Percentiles rank a stretch among this genome's conserved stretches.
Conservation (phyloP, 2,329 filamentous ascomycete species). For the Fusarium compactum region DNA sequence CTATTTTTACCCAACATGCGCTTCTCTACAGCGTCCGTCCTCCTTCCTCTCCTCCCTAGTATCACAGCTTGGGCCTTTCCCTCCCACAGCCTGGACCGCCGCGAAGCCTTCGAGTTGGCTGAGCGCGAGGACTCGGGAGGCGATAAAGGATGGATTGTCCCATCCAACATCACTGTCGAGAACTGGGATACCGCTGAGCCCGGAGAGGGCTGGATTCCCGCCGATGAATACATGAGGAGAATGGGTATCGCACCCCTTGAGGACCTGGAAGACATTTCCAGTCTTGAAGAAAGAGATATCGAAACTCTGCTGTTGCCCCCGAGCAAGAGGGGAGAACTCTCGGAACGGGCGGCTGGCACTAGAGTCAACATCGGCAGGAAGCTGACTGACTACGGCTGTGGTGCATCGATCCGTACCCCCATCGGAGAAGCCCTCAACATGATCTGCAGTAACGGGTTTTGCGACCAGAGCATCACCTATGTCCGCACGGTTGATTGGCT, state of each 20-base stretch:
- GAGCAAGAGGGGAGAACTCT: background rate
- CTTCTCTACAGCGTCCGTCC: background rate
- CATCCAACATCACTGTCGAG: background rate
- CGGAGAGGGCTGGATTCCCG: background rate
- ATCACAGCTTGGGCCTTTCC: background rate
- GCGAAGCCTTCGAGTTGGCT: background rate
- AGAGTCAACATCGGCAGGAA: background rate
- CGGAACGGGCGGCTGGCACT: fast-evolving
- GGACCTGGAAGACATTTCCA: background rate
- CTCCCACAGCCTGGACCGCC: background rate
- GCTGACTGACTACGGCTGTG: background rate
- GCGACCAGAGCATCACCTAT: background rate
- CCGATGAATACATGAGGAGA: background rate
- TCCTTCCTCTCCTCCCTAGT: fast-evolving
- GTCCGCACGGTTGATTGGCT: background rate
- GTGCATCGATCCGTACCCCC: background rate
- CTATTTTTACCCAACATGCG: no score
- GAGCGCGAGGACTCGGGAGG: background rate
- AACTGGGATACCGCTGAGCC: background rate
- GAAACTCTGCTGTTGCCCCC: background rate
- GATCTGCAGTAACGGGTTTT: background rate
- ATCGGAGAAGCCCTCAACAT: background rate
- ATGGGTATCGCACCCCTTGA: background rate
- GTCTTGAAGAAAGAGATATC: background rate
- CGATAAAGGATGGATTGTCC: background rate